Evolutionary conservation across 1,284 basidiomycete species (phyloP), one percentile per base, ranked within the genome.

Genomic region (Neonothopanus nambi): DNA sequence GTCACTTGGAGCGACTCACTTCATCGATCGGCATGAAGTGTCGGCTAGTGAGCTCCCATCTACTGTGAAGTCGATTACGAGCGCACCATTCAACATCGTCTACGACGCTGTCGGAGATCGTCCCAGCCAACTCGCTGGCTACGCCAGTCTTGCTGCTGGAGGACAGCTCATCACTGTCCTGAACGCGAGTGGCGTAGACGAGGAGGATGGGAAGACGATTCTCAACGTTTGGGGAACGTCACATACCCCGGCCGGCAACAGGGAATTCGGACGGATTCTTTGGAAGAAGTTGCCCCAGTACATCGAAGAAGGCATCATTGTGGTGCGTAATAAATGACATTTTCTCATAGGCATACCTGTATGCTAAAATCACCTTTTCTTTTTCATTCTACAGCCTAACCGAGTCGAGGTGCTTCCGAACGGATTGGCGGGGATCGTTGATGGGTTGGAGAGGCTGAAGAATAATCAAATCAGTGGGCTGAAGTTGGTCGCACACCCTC

Each of bases 1-100:
- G 44, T 67, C 67, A 0, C 63, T 74, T 41, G 78, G 78, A 3
- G 78, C 75, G 1, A 74, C 71, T 2, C 69, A 71, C 45, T 60
- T 72, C 49, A 59, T 78, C 60, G 68, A 69, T 48, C 65, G 69
- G 37, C 53, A 51, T 3, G 2, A n/a, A 4, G 39, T 30, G 13
- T 20, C 49, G 7, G 23, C 43, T 17, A 8, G 21, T 3, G 35
- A 28, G 2, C 17, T 52, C 11, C 37, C 21, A 24, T 21, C 21
- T 17, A 18, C 20, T 18, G 20, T 17, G 35, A 38, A 20, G 21
- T 36, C 44, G 20, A 48, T 48, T 8, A 23, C 47, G 9, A 21
- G 12, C 15, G 5, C 11, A 9, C 36, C 47, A 2, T 18, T 48
- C 13, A 21, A 38, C n/a, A 24, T 48, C 23, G 47, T 33, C n/a